phyloP scores from a whole-genome alignment of 345 rosid genomes.

The Mangifera indica region DNA sequence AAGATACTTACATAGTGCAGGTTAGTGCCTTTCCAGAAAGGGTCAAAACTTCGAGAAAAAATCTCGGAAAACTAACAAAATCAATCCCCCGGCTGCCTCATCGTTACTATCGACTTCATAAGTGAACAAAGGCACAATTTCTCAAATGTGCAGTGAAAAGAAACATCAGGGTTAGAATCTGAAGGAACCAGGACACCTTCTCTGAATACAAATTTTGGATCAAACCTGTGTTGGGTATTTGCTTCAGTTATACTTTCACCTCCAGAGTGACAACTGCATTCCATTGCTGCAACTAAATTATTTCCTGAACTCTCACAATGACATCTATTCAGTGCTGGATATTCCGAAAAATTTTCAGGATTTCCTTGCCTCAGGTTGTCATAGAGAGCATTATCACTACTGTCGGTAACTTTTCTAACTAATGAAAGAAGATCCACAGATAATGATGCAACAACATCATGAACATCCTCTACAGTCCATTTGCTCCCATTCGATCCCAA shows the following conservation, averaged over 20 bases:
- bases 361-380: conserved; percentile 28
- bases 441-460: conserved; percentile 66
- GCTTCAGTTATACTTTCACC: conserved; percentile 29
- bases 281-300: conserved; percentile 30
- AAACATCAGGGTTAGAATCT: conserved; percentile 32
- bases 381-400: conserved; percentile 25
- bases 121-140: conserved; percentile 74
- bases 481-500: conserved; percentile 36
- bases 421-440: conserved; percentile 63
- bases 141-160: conserved; percentile 73
- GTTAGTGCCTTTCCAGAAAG: conserved; percentile 20
- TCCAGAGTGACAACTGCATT: conserved; percentile 60
- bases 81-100: conserved; percentile 55
- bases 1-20: conserved; percentile 16
- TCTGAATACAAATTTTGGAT: conserved; percentile 54
- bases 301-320: conserved; percentile 42
- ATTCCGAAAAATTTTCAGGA: conserved; percentile 15
- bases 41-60: conserved; percentile 6
- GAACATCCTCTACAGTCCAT: conserved; percentile 59
- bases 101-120: conserved; percentile 47
- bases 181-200: conserved; percentile 68
- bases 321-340: conserved; percentile 32
- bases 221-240: conserved; percentile 29
- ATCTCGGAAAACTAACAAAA: conserved; percentile 2
- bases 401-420: conserved; percentile 42